Evolutionary conservation across 1,139 yeast genomes (phyloP).

Genomic region (Saccharomycopsis phalli): DNA sequence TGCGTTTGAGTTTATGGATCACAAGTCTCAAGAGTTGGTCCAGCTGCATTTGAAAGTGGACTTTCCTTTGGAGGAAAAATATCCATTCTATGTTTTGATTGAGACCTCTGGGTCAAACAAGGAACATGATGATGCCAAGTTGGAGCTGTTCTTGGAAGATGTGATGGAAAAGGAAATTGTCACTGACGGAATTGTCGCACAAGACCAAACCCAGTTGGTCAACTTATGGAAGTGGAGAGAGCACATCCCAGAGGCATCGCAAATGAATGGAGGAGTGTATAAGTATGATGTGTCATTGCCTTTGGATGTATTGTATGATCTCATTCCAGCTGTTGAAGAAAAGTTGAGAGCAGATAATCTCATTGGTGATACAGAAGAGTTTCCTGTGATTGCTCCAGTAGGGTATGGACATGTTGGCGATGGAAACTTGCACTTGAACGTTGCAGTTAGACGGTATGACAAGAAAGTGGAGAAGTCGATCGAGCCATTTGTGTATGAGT

Average conservation of each 20-base stretch:
- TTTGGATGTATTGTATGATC: constrained; percentile 62
- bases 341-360: constrained; percentile 49
- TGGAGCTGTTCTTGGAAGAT: constrained; percentile 70
- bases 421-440: constrained; percentile 88
- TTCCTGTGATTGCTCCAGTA: constrained; percentile 78
- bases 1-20: constrained; percentile 94
- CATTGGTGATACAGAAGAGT: constrained; percentile 53
- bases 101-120: constrained; percentile 92
- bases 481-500: constrained; percentile 92
- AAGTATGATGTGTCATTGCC: constrained; percentile 94
- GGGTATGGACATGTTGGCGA: constrained; percentile 98
- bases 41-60: constrained; percentile 42
- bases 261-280: constrained; percentile 86
- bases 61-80: constrained; percentile 73
- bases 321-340: constrained; percentile 65
- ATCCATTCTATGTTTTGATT: constrained; percentile 83
- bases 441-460: constrained; percentile 76
- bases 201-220: constrained; percentile 78
- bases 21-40: constrained; percentile 60
- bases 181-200: constrained; percentile 89
- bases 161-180: constrained; percentile 82
- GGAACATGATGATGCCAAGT: constrained; percentile 72
- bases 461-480: constrained; percentile 66
- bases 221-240: constrained; percentile 96
- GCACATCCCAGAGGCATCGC: constrained; percentile 80